Evolutionary conservation across 2,329 filamentous ascomycete genomes (phyloP).

Genomic region (Aspergillus brunneoviolaceus): DNA sequence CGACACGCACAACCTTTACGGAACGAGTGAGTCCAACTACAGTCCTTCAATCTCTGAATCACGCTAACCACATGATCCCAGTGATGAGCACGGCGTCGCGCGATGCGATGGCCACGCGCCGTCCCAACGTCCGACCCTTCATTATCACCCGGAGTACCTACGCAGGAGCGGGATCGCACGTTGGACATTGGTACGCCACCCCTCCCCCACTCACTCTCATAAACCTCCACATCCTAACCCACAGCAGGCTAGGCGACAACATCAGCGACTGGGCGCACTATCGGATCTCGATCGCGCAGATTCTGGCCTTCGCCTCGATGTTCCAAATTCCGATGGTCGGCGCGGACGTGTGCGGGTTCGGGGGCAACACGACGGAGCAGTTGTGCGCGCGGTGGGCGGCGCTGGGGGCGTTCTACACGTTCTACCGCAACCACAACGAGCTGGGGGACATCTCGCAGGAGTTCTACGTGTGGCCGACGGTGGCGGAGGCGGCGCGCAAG

Average conservation of each 20-base stretch:
- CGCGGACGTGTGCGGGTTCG: slow-evolving; percentile 76
- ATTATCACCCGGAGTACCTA: slow-evolving; percentile 76
- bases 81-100: slow-evolving; percentile 69
- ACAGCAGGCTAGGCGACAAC: slow-evolving; percentile 59
- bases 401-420: slow-evolving; percentile 71
- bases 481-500: slow-evolving; percentile 63
- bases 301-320: slow-evolving; percentile 62
- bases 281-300: slow-evolving; percentile 57
- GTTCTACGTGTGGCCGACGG: slow-evolving; percentile 68
- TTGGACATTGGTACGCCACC: slow-evolving; percentile 53
- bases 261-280: slow-evolving; percentile 59
- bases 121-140: slow-evolving; percentile 64
- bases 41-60: background rate
- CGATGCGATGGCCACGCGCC: slow-evolving; percentile 64
- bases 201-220: slow-evolving; percentile 27
- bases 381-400: slow-evolving; percentile 75
- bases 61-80: slow-evolving; percentile 16
- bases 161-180: slow-evolving; percentile 64
- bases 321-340: slow-evolving; percentile 70
- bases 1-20: slow-evolving; percentile 76
- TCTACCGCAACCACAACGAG: slow-evolving; percentile 73
- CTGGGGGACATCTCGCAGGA: slow-evolving; percentile 60
- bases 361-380: slow-evolving; percentile 62
- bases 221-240: background rate
- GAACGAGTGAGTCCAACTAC: slow-evolving; percentile 50